Evolutionary conservation across 768 basidiomycete genomes (phyloP).

Genomic region (Boletus fagicola): DNA sequence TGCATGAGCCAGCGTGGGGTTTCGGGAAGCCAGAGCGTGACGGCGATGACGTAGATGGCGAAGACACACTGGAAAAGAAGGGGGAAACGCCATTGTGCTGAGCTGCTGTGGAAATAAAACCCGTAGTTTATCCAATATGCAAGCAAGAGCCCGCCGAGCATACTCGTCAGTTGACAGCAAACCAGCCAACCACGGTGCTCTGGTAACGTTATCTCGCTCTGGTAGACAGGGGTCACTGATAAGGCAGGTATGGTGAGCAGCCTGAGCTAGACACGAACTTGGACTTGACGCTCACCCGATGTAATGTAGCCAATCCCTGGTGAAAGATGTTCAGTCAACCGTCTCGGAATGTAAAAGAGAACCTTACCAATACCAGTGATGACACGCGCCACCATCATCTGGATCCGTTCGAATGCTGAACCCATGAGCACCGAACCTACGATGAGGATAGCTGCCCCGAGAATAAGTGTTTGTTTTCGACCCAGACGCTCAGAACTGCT

Average conservation of each 20-base stretch:
- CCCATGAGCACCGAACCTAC: constrained; percentile 15
- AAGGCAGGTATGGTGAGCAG: not conserved
- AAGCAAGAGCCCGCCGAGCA: constrained; percentile 14
- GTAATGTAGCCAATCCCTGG: constrained; percentile 16
- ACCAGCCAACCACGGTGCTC: constrained; percentile 16
- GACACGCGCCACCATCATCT: constrained; percentile 15
- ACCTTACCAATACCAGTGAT: constrained; percentile 7
- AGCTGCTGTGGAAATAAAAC: constrained; percentile 12
- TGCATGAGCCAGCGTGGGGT: not conserved
- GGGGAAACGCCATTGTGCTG: constrained; percentile 10
- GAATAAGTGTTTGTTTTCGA: constrained; percentile 11
- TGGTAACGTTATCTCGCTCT: constrained; percentile 13
- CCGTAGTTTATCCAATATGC: constrained; percentile 18
- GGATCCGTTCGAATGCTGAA: constrained; percentile 8
- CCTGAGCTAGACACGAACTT: not conserved
- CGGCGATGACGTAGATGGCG: not conserved
- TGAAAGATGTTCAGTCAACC: not conserved
- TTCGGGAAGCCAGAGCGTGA: not conserved
- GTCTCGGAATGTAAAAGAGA: not conserved
- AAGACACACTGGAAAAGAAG: not conserved
- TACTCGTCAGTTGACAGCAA: constrained; percentile 15
- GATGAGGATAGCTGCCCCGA: constrained; percentile 8
- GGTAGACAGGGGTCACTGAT: constrained; percentile 13
- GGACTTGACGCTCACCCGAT: not conserved
- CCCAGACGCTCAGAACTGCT: constrained; percentile 14